A percentile compares a stretch with the other conserved stretches of the same genome.
Conservation (phyloP, 345 rosid species). For the Kernera saxatilis region DNA sequence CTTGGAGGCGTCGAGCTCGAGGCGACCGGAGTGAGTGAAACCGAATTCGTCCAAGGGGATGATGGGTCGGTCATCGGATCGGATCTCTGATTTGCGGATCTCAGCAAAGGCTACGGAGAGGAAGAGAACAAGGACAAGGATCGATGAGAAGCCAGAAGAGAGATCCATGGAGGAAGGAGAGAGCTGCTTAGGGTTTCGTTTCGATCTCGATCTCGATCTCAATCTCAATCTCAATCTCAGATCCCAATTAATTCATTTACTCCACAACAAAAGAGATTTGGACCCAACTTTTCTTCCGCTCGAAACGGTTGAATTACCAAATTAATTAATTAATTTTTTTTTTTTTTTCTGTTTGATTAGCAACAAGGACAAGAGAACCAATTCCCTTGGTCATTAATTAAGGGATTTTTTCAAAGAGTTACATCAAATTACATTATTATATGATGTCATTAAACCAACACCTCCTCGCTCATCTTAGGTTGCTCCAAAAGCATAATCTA, state of each 20-base stretch:
- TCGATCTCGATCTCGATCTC: too few species aligned
- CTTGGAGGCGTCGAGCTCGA: constrained; percentile 63
- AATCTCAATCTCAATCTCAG: too few species aligned
- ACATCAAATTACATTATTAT: background rate
- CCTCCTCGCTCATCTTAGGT: too few species aligned
- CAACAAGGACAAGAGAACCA: background rate
- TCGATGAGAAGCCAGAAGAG: constrained; percentile 7
- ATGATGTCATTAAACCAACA: too few species aligned
- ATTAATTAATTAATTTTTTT: background rate
- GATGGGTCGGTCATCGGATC: constrained; percentile 59
- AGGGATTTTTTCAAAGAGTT: too few species aligned
- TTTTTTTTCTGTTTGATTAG: background rate
- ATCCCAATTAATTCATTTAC: background rate
- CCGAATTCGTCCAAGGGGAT: constrained; percentile 90
- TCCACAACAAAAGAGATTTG: too few species aligned
- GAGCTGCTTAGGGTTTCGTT: background rate
- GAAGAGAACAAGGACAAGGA: constrained; percentile 5
- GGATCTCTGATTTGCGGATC: constrained; percentile 69
- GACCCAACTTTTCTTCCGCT: background rate
- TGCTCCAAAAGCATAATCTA: background rate
- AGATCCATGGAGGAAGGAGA: constrained; percentile 37
- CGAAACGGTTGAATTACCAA: background rate
- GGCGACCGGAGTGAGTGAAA: constrained; percentile 76
- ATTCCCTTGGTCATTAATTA: background rate
- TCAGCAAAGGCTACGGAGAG: constrained; percentile 45